Base-by-base conservation (phyloP, 371 early-diverging fungal species). In the Syncephalis fuscata region DNA sequence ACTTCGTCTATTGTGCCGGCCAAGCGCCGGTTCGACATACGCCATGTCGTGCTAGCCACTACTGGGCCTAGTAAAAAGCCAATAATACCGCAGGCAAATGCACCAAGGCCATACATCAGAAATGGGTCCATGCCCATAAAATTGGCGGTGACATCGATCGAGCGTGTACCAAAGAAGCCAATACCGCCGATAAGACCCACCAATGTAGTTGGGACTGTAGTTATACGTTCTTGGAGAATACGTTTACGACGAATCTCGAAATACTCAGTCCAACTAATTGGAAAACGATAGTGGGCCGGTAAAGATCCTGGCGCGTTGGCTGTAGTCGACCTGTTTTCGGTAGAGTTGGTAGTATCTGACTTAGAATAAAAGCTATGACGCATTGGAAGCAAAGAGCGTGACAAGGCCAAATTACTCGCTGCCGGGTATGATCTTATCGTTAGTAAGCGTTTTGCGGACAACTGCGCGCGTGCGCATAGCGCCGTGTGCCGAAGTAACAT, bases 121-220 rank as follows among this genome's bases (percentile, higher is more conserved):
- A 79, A 49, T 32, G 88, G 88, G 54, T 88, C 88, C 62, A 87
- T 58, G 11, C 86, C 88, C 56, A 83, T 67, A 51, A 87, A 67
- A 20, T 74, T 44, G 14, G 2, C 68, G 20, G 82, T 78, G 0
- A 88, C 87, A 52, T 85, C 83, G 43, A 89, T 74, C 47, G 81
- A 75, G 57, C 83, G 63, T 36, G 74, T 68, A 16, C 74, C 64
- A 58, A 89, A 82, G 48, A 83, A 81, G 32, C 72, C 68, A 10
- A 76, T 71, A 0, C 81, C 74, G 14, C 66, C 73, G 11, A 62
- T 53, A 24, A 82, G 63, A 9, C 81, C 79, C 17, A 68, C 26
- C 2, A 74, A 43, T 0, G 79, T 76, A 20, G 74, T 74, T 1
- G 85, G 76, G 16, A 75, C 60, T 36, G 70, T 73, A 14, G 75